These are phyloP conservation scores for Chlamydomonas sphaeroides DNA, from an alignment of 139 green algal genomes.

Conservation along the genomic window DNA sequence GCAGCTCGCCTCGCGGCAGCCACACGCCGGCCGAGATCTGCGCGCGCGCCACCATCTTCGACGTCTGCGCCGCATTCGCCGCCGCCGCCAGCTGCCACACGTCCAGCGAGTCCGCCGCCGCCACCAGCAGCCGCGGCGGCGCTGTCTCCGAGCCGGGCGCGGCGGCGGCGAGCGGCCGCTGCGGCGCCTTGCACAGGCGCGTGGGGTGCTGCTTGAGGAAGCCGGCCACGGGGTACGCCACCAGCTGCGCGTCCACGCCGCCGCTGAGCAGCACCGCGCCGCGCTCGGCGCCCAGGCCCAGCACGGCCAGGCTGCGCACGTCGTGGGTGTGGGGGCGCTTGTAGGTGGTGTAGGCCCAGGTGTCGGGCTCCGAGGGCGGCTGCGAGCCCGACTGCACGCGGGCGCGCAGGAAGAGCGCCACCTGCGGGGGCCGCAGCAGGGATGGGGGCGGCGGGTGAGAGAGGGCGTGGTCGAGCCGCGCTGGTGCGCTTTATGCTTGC, in stretches of 20 bases:
- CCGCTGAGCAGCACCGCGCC: constrained; percentile 76
- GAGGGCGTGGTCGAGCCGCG: too few relatives aligned
- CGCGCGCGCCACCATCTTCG: too few relatives aligned
- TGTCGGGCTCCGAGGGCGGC: neutral
- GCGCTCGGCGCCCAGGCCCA: constrained; percentile 29
- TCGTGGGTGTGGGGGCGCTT: constrained; percentile 91
- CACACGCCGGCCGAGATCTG: too few relatives aligned
- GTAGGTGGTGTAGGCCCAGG: constrained; percentile 80
- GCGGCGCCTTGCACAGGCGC: constrained; percentile 70
- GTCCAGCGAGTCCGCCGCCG: constrained; percentile 48
- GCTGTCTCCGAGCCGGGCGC: neutral
- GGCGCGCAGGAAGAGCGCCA: constrained; percentile 66
- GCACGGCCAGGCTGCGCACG: constrained; percentile 73
- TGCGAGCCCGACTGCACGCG: neutral
- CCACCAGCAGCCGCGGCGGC: constrained; percentile 2
- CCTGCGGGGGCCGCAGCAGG: too few relatives aligned
- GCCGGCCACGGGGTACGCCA: constrained; percentile 45
- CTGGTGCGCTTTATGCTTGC: too few relatives aligned
- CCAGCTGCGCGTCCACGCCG: constrained; percentile 66
- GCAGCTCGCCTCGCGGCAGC: too few relatives aligned
- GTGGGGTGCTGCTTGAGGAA: constrained; percentile 65
- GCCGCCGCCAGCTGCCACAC: constrained; percentile 35
- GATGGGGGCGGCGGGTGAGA: too few relatives aligned
- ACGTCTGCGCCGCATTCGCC: neutral
- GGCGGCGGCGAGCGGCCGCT: constrained; percentile 61